Base-by-base conservation (phyloP, 495 filamentous ascomycete genomes). In the Lindgomyces ingoldianus region DNA sequence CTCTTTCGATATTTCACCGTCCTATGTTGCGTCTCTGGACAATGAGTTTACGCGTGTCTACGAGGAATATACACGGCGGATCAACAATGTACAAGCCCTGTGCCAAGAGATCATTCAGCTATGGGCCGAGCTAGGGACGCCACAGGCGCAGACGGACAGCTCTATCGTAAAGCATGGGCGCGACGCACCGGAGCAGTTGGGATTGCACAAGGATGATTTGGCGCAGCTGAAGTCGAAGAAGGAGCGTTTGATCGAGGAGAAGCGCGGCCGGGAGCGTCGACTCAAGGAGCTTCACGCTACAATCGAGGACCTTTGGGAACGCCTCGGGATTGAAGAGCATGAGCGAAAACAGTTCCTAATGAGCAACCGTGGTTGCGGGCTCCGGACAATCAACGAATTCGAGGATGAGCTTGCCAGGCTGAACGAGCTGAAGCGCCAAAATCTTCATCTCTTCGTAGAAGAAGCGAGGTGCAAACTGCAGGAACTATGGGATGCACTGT, bases 91-190 rank as follows among this genome's bases (percentile, higher is more conserved):
- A n/a, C 84, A 89, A 72, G 75, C 84, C 10, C 75, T 91, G 0
- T 84, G 85, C 2, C 90, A 95, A 64, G 87, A 96, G 49, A 91
- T 96, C 53, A 92, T 99, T 72, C 89, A 89, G 69, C 82, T 98
- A 1, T 99, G 94, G 91, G 91, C 91, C 0, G 94, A 99, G 72
- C 83, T 99, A 19, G 94, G 95, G 24, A 93, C 87, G 9, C 91
- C 94, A 1, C 91, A 93, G 73, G 90, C 88, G 16, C 93, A 98
- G 72, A 93, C 91, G n/a, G 94, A 98, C 71, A 81, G 79, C 45
- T 80, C 81, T 19, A 93, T 99, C 61, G 86, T 99, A 48, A 89
- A 96, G 71, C 86, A 86, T 69, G 93, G 94, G 67, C 88, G 89
- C 60, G 89, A 96, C 49, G 82, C 90, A 1, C 94, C 94, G 1